Base-by-base conservation (phyloP, 441 rosid genomes). In the Biscutella auriculata region DNA sequence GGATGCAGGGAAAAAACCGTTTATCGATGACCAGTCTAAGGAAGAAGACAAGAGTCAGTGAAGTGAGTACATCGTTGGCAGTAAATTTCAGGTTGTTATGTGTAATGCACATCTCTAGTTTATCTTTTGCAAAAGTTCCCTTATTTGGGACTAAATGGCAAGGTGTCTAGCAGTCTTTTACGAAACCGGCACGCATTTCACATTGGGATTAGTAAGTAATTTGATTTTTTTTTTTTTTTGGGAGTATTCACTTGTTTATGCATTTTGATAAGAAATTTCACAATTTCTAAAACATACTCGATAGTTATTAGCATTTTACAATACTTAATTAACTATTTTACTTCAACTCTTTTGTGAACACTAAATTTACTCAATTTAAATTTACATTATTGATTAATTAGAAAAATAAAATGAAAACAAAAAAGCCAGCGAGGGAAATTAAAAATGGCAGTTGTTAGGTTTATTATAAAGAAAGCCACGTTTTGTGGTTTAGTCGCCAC, bases 401-500 rank as follows among this genome's bases (percentile, higher is more conserved):
- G n/a, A n/a, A n/a, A n/a, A n/a, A n/a, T n/a, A n/a, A n/a, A n/a
- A n/a, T 2, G 3, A 8, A 55, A 25, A 7, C 0, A n/a, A 37
- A 53, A 53, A 21, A 32, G 72, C 67, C 72, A 62, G 63, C 63
- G 72, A 68, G 72, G 67, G 67, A 55, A 68, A 54, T 9, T 5
- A 53, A 53, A 41, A 67, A 19, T 34, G 62, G 57, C 67, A 61
- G 72, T 67, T 67, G 55, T 67, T 67, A 61, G 67, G 72, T 67
- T 61, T 8, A 6, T 32, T 40, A 58, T 55, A 41, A 55, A 62
- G 63, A 67, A 55, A 68, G 63, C 33, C 72, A 68, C 72, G 72
- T 68, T 57, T 61, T 12, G 63, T 16, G 50, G n/a, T 53, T 21
- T 60, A 45, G 51, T 63, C 73, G 73, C 79, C 74, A 55, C 77